Base-by-base conservation (phyloP, 768 basidiomycete species). In the Pisolithus albus region DNA sequence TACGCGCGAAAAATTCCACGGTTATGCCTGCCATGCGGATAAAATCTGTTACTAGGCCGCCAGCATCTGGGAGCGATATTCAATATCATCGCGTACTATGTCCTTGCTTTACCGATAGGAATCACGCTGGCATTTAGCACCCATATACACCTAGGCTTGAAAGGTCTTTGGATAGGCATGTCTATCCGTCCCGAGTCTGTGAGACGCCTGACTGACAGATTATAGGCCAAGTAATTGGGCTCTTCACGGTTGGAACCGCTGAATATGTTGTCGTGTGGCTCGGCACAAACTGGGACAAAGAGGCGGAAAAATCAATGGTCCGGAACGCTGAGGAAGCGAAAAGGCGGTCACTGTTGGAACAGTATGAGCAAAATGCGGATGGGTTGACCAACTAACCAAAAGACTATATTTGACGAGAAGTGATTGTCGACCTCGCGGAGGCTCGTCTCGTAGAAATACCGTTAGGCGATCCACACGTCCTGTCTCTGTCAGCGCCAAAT, bases 1-100 rank as follows among this genome's bases (percentile, higher is more conserved):
- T 72, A 47, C 34, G 39, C 18, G 18, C 18, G 23, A 34, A 2
- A 19, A 34, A 2, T 23, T 11, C 10, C 0, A 5, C 32, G 15
- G 10, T 11, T 30, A 26, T 16, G 15, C 26, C 28, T 9, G 5
- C 11, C 10, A 8, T 19, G 57, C 56, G 37, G 65, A 15, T 34
- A 24, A 53, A 23, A 15, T 19, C 36, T 19, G 34, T 18, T 19
- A 43, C 49, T 56, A 70, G 74, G 72, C 7, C 64, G 83, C 18
- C 87, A 89, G 61, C 81, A 84, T 54, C 75, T 88, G 16, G 87
- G 86, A 7, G 86, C 87, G 7, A 58, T 81, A 7, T 87, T 88
- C 70, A 88, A 89, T 61, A 61, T 85, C 23, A 66, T 86, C 15
- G 85, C 86, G 36, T 81, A 81, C 62, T 81, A 80, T 52, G 68